Base-by-base conservation (phyloP, 257 asterid genomes). In the Thymus mandschuricus region DNA sequence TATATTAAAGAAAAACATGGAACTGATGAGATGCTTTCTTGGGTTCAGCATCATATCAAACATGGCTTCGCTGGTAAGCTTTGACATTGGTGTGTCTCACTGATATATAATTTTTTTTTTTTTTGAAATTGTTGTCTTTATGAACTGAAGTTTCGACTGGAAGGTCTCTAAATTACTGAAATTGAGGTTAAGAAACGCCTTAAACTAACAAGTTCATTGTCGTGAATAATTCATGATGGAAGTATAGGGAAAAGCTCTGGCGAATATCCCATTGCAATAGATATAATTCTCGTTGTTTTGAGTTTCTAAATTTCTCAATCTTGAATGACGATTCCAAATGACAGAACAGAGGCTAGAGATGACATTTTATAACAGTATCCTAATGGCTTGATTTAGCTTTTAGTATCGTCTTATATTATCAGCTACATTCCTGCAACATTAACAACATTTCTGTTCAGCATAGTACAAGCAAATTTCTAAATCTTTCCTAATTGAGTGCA, bases 51-150 rank as follows among this genome's bases (percentile, higher is more conserved):
- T 64, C 94, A 81, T 78, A 79, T 89, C 66, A 51, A 50, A 66
- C 84, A 69, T 30, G 98, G 97, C 68, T 93, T 93, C 70, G 60
- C 79, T 60, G 97, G 98, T 93, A 85, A 70, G 81, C 76, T 51
- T 70, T 49, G 71, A 52, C 50, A 43, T 7, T 48, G 50, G 48
- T 41, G 60, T 35, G 52, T 50, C 56, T 71, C 38, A 49, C 4
- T 30, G 30, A 45, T 45, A 27, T 21, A 27, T 40, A 67, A 63
- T 30, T 62, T 21, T 21, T 21, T n/a, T n/a, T n/a, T 21, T 21
- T 21, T 21, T 8, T 62, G 64, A 60, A 68, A 55, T 9, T 63
- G 34, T 71, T 21, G 27, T 45, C 62, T 63, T 68, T 68, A 51
- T 10, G 27, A 60, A 61, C 60, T 65, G 51, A 64, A 54, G 10